Conservation (phyloP, 208 protist genomes). For the Wallacemonas rigidus region DNA sequence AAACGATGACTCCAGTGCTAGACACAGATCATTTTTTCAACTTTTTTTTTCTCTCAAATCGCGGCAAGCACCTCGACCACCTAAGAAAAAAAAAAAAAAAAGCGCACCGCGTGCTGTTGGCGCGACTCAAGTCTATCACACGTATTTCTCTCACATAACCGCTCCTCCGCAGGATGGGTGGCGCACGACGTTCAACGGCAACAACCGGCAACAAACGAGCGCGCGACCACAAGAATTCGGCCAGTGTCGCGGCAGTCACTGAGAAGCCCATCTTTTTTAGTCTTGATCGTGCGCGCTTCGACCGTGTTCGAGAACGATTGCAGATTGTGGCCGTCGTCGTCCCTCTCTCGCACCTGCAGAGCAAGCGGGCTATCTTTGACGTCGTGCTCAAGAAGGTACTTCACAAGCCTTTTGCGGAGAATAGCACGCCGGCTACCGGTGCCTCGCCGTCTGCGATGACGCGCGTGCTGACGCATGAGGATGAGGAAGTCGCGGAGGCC, state of each 20-base stretch:
- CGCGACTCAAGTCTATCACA: too few species aligned
- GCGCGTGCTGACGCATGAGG: not conserved
- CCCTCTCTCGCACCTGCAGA: constrained; percentile 46
- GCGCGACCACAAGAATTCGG: not conserved
- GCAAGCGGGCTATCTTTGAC: constrained; percentile 37
- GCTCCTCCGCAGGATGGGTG: not conserved
- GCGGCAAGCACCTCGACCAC: too few species aligned
- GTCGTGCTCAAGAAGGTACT: constrained; percentile 50
- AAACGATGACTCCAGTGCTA: too few species aligned
- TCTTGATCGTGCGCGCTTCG: constrained; percentile 38
- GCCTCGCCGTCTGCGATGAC: constrained; percentile 22
- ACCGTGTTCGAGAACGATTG: constrained; percentile 25
- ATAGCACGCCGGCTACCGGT: too few species aligned
- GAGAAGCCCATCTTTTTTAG: constrained; percentile 45
- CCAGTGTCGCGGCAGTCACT: not conserved
- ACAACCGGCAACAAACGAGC: not conserved
- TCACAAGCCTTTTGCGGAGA: constrained; percentile 31
- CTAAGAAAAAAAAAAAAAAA: too few species aligned
- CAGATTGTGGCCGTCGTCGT: constrained; percentile 44
- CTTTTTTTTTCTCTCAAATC: too few species aligned
- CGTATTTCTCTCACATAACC: too few species aligned
- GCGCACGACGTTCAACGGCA: constrained; percentile 3
- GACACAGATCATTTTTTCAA: too few species aligned
- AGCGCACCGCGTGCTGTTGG: too few species aligned
- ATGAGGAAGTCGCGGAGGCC: too few species aligned